Conservation (phyloP, 257 asterid species). For the Linaria vulgaris region DNA sequence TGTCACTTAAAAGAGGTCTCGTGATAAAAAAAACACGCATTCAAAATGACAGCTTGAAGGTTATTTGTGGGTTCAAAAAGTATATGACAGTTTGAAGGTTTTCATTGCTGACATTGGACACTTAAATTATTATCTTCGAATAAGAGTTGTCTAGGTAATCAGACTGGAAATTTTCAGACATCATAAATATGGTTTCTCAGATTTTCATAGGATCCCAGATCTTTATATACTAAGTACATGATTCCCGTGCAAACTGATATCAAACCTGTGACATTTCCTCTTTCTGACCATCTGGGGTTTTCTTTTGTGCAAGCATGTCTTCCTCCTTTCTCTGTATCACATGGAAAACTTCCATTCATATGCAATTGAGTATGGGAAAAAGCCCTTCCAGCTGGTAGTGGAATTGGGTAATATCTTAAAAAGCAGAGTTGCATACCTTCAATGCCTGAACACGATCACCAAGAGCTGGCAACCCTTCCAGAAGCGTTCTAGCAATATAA, state of each 20-base stretch:
- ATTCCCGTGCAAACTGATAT: slow-evolving; percentile 13
- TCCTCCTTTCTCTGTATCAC: slow-evolving; percentile 72
- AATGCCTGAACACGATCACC: slow-evolving; percentile 82
- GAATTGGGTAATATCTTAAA: slow-evolving; percentile 4
- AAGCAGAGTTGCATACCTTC: slow-evolving; percentile 58
- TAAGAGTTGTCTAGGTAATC: not conserved
- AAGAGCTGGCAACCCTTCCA: slow-evolving; percentile 89
- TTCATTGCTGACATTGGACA: not conserved
- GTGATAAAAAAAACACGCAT: no score
- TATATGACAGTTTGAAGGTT: not conserved
- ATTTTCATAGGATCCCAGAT: not conserved
- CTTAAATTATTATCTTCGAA: not conserved
- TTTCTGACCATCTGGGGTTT: slow-evolving; percentile 74
- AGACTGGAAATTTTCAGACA: not conserved
- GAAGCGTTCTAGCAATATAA: slow-evolving; percentile 64
- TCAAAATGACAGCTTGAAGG: not conserved
- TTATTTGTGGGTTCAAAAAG: not conserved
- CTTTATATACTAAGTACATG: not conserved
- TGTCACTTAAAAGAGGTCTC: not conserved
- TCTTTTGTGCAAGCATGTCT: slow-evolving; percentile 97
- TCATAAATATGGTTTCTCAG: not conserved
- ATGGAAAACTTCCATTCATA: slow-evolving; percentile 30
- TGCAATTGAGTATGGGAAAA: slow-evolving; percentile 25
- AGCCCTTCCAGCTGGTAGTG: slow-evolving; percentile 24
- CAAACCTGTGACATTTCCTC: slow-evolving; percentile 77